A percentile compares a stretch with the other conserved stretches of the same genome.
Conservation (phyloP, 2,329 filamentous ascomycete genomes). For the Fusarium keratoplasticum region DNA sequence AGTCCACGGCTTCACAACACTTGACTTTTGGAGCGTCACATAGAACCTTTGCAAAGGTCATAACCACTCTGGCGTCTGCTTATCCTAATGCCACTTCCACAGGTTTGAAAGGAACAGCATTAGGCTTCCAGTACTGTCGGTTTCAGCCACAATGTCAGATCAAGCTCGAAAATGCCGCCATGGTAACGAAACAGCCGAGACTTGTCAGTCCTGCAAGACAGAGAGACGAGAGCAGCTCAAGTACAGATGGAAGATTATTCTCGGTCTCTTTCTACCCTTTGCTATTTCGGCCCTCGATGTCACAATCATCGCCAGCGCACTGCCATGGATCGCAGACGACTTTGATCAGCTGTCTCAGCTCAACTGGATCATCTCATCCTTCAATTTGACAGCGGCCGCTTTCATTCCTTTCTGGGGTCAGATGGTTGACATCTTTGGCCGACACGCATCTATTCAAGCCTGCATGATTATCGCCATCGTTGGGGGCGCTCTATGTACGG, state of each 20-base stretch:
- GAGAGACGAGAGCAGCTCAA: background rate
- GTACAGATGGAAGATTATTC: background rate
- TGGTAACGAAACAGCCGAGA: background rate
- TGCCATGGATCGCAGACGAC: background rate
- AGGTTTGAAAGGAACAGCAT: background rate
- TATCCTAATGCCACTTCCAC: background rate
- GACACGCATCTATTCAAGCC: background rate
- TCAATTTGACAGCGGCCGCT: background rate
- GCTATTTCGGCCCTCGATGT: background rate
- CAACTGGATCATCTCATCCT: constrained; percentile 1
- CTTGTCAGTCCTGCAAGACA: background rate
- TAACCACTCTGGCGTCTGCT: background rate
- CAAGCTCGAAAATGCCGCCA: background rate
- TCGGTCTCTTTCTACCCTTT: background rate
- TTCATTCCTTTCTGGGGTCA: constrained; percentile 1
- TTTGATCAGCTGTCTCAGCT: background rate
- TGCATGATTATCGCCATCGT: background rate
- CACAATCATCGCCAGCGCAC: background rate
- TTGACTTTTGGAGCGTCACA: background rate
- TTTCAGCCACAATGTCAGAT: background rate
- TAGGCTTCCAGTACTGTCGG: too few species aligned
- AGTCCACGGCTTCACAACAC: too few species aligned
- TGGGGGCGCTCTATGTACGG: background rate
- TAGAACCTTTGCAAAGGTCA: background rate
- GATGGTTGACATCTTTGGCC: background rate